Evolutionary conservation across 306 rosid genomes (phyloP).

Genomic region (Lathyrus sativus): DNA sequence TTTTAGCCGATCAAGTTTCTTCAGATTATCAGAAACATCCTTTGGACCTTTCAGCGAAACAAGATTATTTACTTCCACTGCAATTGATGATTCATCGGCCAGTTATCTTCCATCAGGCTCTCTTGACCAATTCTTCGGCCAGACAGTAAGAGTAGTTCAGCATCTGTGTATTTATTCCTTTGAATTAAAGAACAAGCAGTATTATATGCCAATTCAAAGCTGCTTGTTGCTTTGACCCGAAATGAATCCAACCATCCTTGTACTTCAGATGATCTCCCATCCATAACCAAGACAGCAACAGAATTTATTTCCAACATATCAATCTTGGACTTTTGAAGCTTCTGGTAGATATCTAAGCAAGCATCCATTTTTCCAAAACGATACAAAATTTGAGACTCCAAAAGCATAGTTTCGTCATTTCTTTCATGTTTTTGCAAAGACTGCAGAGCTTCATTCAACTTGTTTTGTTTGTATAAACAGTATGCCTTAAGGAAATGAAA

Average conservation of each 20-base stretch:
- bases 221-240: slow-evolving; percentile 76
- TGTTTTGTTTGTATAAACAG: too few relatives aligned
- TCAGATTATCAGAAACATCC: slow-evolving; percentile 92
- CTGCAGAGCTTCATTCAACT: too few relatives aligned
- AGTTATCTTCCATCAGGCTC: slow-evolving; percentile 70
- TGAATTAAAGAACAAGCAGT: slow-evolving; percentile 88
- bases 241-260: slow-evolving; percentile 74
- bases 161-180: slow-evolving; percentile 69
- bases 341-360: slow-evolving; percentile 85
- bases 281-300: slow-evolving; percentile 77
- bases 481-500: too few relatives aligned
- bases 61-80: slow-evolving; percentile 92
- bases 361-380: slow-evolving; percentile 89
- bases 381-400: slow-evolving; percentile 91
- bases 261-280: slow-evolving; percentile 85
- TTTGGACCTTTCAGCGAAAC: slow-evolving; percentile 77
- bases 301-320: slow-evolving; percentile 80
- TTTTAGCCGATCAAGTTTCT: slow-evolving; percentile 85
- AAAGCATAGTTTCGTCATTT: slow-evolving; percentile 58
- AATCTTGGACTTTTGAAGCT: slow-evolving; percentile 77
- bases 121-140: slow-evolving; percentile 94
- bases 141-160: slow-evolving; percentile 81
- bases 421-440: slow-evolving; percentile 64
- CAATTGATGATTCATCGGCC: slow-evolving; percentile 81
- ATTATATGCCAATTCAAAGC: slow-evolving; percentile 92